Conservation (phyloP, 176 grass and related monocot species). For the Areca catechu region DNA sequence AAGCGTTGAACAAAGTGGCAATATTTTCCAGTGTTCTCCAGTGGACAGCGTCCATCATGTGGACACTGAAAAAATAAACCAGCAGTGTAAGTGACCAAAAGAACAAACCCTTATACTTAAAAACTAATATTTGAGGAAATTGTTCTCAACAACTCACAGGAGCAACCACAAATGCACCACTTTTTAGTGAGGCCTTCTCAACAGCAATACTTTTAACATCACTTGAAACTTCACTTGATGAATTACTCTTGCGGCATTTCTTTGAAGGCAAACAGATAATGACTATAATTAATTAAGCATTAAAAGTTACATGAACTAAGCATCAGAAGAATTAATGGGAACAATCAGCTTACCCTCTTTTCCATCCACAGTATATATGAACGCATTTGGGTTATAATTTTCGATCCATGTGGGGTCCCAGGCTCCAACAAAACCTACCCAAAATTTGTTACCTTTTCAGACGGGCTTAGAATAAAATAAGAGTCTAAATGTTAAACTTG, state of each 20-base stretch:
- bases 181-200: constrained; percentile 33
- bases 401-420: constrained; percentile 96
- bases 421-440: constrained; percentile 89
- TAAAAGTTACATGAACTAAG: constrained; percentile 12
- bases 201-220: constrained; percentile 44
- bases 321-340: not conserved
- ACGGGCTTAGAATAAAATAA: not conserved
- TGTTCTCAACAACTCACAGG: constrained; percentile 49
- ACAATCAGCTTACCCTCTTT: constrained; percentile 65
- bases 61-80: constrained; percentile 48
- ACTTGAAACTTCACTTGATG: constrained; percentile 22
- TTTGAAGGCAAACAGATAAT: constrained; percentile 16
- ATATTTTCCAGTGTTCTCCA: constrained; percentile 88
- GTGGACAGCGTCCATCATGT: constrained; percentile 80
- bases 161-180: constrained; percentile 83
- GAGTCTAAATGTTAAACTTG: too few relatives aligned
- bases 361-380: constrained; percentile 99
- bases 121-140: not conserved
- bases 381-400: constrained; percentile 93
- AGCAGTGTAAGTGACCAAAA: too few relatives aligned
- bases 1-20: constrained; percentile 96
- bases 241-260: constrained; percentile 44
- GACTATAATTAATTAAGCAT: constrained; percentile 2
- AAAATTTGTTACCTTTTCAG: constrained; percentile 15
- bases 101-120: not conserved